A percentile compares a stretch with the other conserved stretches of the same genome.
phyloP scores from a whole-genome alignment of 2,329 filamentous ascomycete species.

The Sphaerulina populicola region DNA sequence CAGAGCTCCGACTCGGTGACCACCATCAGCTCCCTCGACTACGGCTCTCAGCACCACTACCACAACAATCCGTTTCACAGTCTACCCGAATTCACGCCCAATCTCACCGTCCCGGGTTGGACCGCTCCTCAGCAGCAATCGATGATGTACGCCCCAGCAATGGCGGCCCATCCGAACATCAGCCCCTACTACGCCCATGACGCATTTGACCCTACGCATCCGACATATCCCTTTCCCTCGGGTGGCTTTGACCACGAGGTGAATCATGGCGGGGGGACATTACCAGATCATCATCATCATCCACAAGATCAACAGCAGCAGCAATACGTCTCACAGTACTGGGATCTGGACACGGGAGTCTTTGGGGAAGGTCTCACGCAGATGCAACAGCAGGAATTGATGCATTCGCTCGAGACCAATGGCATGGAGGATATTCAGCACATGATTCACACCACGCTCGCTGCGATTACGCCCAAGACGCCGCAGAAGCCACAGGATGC shows the following conservation, averaged over 20 bases:
- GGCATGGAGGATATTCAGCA: constrained; percentile 34
- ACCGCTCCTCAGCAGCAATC: constrained; percentile 15
- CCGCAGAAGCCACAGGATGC: constrained; percentile 11
- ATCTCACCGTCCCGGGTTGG: constrained; percentile 25
- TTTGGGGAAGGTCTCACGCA: constrained; percentile 31
- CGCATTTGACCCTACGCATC: constrained; percentile 23
- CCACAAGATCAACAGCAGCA: constrained; percentile 9
- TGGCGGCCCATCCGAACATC: constrained; percentile 12
- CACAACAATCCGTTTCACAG: constrained; percentile 24
- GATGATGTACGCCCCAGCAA: constrained; percentile 11
- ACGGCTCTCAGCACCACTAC: constrained; percentile 14
- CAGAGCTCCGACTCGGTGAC: constrained; percentile 19
- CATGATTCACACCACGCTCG: constrained; percentile 30
- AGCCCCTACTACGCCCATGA: constrained; percentile 21
- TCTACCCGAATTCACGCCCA: constrained; percentile 27
- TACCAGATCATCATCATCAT: no score
- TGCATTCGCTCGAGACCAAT: constrained; percentile 33
- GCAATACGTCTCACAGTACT: constrained; percentile 22
- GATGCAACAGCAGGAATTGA: constrained; percentile 32
- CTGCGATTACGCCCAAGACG: constrained; percentile 25
- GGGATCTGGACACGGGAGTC: constrained; percentile 25
- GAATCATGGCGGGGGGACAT: background rate
- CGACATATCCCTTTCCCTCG: constrained; percentile 24
- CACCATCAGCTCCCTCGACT: constrained; percentile 15
- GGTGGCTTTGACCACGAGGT: constrained; percentile 10